Evolutionary conservation across 805 yeast species (phyloP).

Genomic region (Ogataea zsoltii): DNA sequence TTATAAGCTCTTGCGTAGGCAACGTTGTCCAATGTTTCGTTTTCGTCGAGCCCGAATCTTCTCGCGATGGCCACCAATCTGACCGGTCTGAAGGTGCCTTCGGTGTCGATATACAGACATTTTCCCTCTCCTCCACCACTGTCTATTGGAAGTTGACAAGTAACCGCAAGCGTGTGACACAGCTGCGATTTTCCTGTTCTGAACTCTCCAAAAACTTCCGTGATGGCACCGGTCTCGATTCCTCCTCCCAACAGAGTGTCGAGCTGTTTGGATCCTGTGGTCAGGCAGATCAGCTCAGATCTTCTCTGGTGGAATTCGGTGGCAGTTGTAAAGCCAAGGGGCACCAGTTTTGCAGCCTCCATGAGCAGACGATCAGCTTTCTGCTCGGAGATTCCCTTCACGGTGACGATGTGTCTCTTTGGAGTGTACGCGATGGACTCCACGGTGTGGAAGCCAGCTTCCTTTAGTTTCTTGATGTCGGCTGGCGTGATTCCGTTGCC

Average conservation of each 20-base stretch:
- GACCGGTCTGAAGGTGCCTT: constrained; percentile 94
- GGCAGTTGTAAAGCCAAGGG: constrained; percentile 97
- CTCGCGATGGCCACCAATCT: constrained; percentile 87
- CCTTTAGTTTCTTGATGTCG: constrained; percentile 78
- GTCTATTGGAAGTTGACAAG: constrained; percentile 94
- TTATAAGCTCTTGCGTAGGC: constrained; percentile 97
- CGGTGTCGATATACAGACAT: constrained; percentile 93
- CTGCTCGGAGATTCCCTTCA: constrained; percentile 93
- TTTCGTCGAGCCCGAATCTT: constrained; percentile 87
- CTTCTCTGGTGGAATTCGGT: constrained; percentile 89
- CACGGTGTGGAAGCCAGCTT: constrained; percentile 84
- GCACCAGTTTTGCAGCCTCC: constrained; percentile 85
- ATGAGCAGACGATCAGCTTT: constrained; percentile 83
- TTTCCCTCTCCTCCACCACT: constrained; percentile 99
- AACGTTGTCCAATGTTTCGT: constrained; percentile 93
- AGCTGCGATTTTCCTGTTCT: constrained; percentile 97
- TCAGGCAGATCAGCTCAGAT: constrained; percentile 85
- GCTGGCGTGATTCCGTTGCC: constrained; percentile 84
- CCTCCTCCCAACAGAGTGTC: constrained; percentile 97
- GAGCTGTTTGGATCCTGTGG: constrained; percentile 93
- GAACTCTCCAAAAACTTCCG: constrained; percentile 96
- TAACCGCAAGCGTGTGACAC: constrained; percentile 95
- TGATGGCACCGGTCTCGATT: constrained; percentile 93
- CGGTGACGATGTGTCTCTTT: constrained; percentile 68
- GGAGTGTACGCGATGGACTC: constrained; percentile 95